A percentile compares a stretch with the other conserved stretches of the same genome.
Evolutionary conservation across 768 basidiomycete species (phyloP).

Genomic region (Boletus sp.): DNA sequence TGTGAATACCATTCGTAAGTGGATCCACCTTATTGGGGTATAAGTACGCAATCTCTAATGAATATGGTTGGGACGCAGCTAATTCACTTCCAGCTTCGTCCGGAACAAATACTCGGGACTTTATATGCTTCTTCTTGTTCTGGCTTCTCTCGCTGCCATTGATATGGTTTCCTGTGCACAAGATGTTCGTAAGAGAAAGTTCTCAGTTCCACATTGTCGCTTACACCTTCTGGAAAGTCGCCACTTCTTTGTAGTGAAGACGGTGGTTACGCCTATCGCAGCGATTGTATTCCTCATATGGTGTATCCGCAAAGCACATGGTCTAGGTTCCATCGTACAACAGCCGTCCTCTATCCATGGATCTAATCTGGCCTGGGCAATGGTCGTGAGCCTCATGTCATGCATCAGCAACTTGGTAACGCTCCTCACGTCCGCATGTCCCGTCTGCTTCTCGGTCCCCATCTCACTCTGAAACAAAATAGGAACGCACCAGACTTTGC

Average conservation of each 20-base stretch:
- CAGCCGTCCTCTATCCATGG: conserved; percentile 64
- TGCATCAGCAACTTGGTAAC: conserved; percentile 81
- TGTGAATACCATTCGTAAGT: conserved; percentile 61
- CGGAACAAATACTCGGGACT: conserved; percentile 72
- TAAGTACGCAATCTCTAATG: conserved; percentile 4
- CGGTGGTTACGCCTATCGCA: conserved; percentile 66
- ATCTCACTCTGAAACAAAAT: conserved; percentile 16
- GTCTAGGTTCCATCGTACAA: conserved; percentile 70
- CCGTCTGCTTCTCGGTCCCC: conserved; percentile 5
- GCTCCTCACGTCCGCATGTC: conserved; percentile 52
- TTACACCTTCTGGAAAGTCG: conserved; percentile 40
- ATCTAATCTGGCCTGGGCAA: conserved; percentile 68
- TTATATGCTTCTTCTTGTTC: conserved; percentile 83
- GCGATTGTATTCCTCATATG: conserved; percentile 73
- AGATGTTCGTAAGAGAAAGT: conserved; percentile 50
- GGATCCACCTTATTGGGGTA: neutral
- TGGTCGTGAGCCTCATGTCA: conserved; percentile 68
- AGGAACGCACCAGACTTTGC: conserved; percentile 79
- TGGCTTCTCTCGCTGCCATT: conserved; percentile 77
- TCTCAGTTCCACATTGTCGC: neutral
- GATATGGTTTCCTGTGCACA: conserved; percentile 81
- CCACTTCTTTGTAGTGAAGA: conserved; percentile 78
- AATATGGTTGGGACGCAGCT: conserved; percentile 34
- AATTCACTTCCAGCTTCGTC: conserved; percentile 72
- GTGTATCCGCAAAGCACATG: conserved; percentile 74